A percentile compares a stretch with the other conserved stretches of the same genome.
Conservation (phyloP, 176 grass and related monocot species). For the Eragrostis nindensis region DNA sequence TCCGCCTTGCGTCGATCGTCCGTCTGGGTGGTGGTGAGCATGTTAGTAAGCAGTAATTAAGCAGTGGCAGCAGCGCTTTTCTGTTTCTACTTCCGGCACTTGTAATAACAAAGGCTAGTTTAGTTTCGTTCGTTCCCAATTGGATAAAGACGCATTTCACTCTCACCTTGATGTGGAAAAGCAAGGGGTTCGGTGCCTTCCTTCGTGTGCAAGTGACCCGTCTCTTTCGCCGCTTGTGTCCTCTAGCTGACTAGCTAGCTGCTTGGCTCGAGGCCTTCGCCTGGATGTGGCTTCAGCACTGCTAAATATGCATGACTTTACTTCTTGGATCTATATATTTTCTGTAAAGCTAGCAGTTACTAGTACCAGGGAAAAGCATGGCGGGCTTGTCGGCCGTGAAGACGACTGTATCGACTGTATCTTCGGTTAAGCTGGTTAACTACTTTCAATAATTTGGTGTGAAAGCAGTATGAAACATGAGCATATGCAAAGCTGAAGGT, state of each 20-base stretch:
- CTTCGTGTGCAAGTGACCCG: slow-evolving; percentile 45
- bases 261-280: not conserved
- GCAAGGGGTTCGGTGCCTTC: slow-evolving; percentile 41
- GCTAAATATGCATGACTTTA: slow-evolving; percentile 1
- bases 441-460: not conserved
- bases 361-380: not conserved
- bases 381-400: not conserved
- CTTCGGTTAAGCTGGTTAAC: not conserved
- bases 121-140: slow-evolving; percentile 18
- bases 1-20: slow-evolving; percentile 12
- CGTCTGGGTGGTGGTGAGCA: too few species aligned
- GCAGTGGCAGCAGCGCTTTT: slow-evolving; percentile 28
- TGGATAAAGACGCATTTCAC: slow-evolving; percentile 55
- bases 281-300: not conserved
- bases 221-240: slow-evolving; percentile 15
- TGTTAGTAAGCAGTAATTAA: not conserved
- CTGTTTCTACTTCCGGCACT: not conserved
- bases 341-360: too few species aligned
- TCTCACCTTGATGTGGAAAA: slow-evolving; percentile 40
- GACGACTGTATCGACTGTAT: not conserved
- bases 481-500: not conserved
- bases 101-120: not conserved
- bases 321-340: not conserved
- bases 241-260: not conserved
- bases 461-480: not conserved